These are phyloP conservation scores for Skeletonema marinoi DNA, from an alignment of 108 stramenopile genomes.

Conservation along the genomic window DNA sequence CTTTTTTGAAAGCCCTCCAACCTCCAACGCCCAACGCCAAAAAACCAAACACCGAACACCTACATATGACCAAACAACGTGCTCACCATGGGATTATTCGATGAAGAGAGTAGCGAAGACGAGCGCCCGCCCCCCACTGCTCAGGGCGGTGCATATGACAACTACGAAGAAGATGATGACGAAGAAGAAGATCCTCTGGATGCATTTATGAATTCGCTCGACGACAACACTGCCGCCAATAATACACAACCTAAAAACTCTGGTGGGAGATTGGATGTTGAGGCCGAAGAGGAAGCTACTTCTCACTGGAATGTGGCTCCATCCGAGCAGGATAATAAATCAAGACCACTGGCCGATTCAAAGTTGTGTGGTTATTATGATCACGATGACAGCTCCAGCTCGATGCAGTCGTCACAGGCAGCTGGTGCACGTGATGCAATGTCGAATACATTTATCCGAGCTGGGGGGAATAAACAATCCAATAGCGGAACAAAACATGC, in stretches of 20 bases:
- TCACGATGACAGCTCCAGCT: background rate
- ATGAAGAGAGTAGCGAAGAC: slow-evolving; percentile 21
- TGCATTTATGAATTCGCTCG: slow-evolving; percentile 79
- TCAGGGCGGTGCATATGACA: background rate
- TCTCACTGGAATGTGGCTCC: slow-evolving; percentile 61
- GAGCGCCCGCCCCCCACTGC: background rate
- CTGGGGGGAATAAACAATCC: slow-evolving; percentile 13
- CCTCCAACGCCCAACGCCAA: too few relatives aligned
- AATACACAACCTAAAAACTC: background rate
- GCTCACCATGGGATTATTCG: slow-evolving; percentile 29
- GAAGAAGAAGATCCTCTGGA: slow-evolving; percentile 85
- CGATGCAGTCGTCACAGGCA: background rate
- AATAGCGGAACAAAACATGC: background rate
- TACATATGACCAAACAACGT: too few relatives aligned
- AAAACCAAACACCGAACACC: too few relatives aligned
- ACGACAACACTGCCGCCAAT: background rate
- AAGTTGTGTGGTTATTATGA: background rate
- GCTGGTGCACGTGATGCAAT: slow-evolving; percentile 15
- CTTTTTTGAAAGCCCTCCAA: too few relatives aligned
- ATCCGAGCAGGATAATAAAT: background rate
- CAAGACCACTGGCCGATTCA: background rate
- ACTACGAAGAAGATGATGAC: slow-evolving; percentile 18
- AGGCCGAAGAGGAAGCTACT: slow-evolving; percentile 87
- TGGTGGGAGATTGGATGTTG: slow-evolving; percentile 67
- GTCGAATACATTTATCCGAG: slow-evolving; percentile 32